A percentile compares a stretch with the other conserved stretches of the same genome.
Evolutionary conservation across 768 basidiomycete genomes (phyloP).

Genomic region (Austroboletus eburneus): DNA sequence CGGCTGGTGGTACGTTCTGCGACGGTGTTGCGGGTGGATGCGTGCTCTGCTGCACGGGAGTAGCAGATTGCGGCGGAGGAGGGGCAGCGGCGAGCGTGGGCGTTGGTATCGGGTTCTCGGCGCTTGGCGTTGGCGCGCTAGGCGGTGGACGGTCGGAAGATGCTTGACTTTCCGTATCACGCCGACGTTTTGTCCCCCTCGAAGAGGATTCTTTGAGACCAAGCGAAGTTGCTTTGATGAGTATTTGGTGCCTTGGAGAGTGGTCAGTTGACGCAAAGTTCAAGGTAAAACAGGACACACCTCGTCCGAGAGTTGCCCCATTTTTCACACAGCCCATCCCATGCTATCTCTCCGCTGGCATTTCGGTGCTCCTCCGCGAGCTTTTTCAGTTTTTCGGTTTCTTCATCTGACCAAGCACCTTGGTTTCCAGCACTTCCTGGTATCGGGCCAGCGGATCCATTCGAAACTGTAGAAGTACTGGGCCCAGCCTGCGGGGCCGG

Average conservation of each 20-base stretch:
- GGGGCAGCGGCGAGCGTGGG: constrained; percentile 26
- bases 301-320: constrained; percentile 74
- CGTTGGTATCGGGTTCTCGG: constrained; percentile 15
- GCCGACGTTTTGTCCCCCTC: constrained; percentile 57
- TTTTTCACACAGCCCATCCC: constrained; percentile 72
- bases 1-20: constrained; percentile 25
- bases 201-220: constrained; percentile 75
- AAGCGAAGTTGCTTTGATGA: constrained; percentile 75
- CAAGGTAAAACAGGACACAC: constrained; percentile 43
- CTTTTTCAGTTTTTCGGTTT: constrained; percentile 62
- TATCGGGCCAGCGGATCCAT: constrained; percentile 14
- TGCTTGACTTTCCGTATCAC: constrained; percentile 38
- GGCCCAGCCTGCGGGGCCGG: constrained; percentile 22
- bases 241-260: constrained; percentile 64
- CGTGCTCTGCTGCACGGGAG: constrained; percentile 20
- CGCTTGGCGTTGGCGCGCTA: constrained; percentile 17
- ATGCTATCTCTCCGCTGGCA: constrained; percentile 52
- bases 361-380: constrained; percentile 65
- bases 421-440: constrained; percentile 46
- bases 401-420: constrained; percentile 77
- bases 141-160: constrained; percentile 23
- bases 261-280: constrained; percentile 4
- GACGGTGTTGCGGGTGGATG: constrained; percentile 33
- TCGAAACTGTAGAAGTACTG: constrained; percentile 24
- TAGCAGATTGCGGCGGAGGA: constrained; percentile 16